Base-by-base conservation (phyloP, 2,329 filamentous ascomycete genomes). In the Lecanicillium sp. region DNA sequence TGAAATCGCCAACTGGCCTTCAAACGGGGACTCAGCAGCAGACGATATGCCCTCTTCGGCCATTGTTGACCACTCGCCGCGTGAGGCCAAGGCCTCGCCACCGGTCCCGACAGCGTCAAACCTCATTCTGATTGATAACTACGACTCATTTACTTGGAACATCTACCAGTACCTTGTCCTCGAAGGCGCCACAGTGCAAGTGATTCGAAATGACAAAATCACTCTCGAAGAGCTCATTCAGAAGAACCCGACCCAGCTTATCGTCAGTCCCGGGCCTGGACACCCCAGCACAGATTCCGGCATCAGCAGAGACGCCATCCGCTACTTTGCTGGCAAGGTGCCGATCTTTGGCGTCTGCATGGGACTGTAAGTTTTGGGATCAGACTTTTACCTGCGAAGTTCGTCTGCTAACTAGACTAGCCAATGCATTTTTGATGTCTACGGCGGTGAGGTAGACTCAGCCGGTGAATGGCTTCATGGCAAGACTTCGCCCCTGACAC, bases 131-230 rank as follows among this genome's bases (percentile, higher is more conserved):
- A 95, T 98, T 54, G 92, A 98, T 71, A 98, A 98, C 65, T 98
- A 96, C 63, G 92, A 98, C 63, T 96, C 92, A 4, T 98, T 98
- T 62, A 95, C 90, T 43, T 98, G 89, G 87, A 98, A 98, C 57
- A 87, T 98, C 43, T 98, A 96, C 62, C 94, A 98, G 62, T 98
- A 98, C 55, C 78, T 98, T 2, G 83, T 90, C 6, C 79, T 98
- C n/a, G 92, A 96, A 60, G 92, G 92, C 22, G 92, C 94, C 19
- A 84, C 71, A 1, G 92, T 95, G 36, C 85, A 82, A 4, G 92
- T 98, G 15, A 85, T 80, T 63, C 79, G 92, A 51, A 98, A 98
- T 57, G 90, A 98, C 63, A 80, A 95, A 60, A 80, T 96, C 50
- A 82, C 83, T 1, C 63, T 98, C 5, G 80, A 94, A 9, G 83